Evolutionary conservation across 2,329 filamentous ascomycete genomes (phyloP), one percentile per base, ranked within the genome.

Genomic region (Exophiala sp.): DNA sequence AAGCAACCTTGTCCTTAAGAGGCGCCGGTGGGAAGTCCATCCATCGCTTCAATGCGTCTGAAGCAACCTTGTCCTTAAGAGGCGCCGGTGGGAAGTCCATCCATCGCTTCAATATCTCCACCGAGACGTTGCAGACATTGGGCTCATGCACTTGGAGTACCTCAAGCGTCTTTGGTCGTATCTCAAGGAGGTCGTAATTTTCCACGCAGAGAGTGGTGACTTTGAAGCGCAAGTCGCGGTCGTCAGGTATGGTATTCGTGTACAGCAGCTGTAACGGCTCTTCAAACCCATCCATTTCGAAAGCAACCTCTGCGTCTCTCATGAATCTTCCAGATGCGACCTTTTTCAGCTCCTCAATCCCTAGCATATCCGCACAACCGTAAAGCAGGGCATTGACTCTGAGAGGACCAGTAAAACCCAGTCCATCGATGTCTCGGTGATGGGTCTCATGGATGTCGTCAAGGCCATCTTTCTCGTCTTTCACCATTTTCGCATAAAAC

Each of bases 361-460:
- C 30, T 13, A 53, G 51, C 38, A 50, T 47, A 10, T 53, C 51
- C 11, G 51, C 46, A 24, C 18, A 46, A 11, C 39, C 42, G 39
- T 46, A 50, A 1, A 48, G 32, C 6, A 47, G 18, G 10, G 24
- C 27, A 11, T 47, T 49, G 19, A 47, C 43, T 11, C 29, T 50
- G 18, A 50, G 23, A 30, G 24, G 24, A 27, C 10, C n/a, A n/a
- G n/a, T n/a, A n/a, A n/a, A 27, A 5, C 24, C 6, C 24, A 27
- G 10, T 27, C 24, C 24, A 27, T 10, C 24, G 24, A 27, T 5
- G 5, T 27, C 6, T 6, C 24, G 6, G 24, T 5, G 24, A 27
- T 6, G 24, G 24, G 5, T 10, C 6, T 27, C 24, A 5, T 6
- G 6, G 24, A 37, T 18, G 14, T 37, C 34, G 4, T 19, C 18